A percentile compares a stretch with the other conserved stretches of the same genome.
phyloP scores from a whole-genome alignment of 2,329 filamentous ascomycete genomes.

The Ceratocystis harringtonii region DNA sequence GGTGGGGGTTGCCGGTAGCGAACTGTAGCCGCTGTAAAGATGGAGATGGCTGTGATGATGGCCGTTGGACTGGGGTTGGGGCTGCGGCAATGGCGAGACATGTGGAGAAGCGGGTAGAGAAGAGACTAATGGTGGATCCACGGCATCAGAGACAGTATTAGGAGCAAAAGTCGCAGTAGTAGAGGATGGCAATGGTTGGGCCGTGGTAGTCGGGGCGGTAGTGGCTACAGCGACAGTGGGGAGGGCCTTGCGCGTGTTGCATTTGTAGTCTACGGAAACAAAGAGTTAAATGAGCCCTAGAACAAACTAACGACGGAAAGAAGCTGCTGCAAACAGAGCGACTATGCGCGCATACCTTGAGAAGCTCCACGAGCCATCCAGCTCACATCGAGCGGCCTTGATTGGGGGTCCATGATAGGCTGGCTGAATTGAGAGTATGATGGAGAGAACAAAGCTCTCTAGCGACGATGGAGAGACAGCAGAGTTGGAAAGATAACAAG shows the following conservation, averaged over 20 bases:
- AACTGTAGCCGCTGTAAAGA: neutral
- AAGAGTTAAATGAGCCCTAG: neutral
- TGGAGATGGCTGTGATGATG: neutral
- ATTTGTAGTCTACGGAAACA: conserved; percentile 8
- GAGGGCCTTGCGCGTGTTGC: neutral
- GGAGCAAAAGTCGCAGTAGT: neutral
- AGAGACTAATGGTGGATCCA: neutral
- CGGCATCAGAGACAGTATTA: neutral
- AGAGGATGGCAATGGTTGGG: neutral
- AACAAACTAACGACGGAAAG: neutral
- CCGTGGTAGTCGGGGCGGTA: neutral
- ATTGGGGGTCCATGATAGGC: conserved; percentile 56
- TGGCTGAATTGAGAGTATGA: conserved; percentile 18
- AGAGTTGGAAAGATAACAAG: neutral
- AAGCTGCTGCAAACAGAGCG: neutral
- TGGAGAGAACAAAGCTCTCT: conserved; percentile 9
- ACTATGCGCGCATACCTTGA: conserved; percentile 47
- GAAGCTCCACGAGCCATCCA: conserved; percentile 73
- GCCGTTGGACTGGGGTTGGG: neutral
- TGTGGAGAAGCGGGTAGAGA: neutral
- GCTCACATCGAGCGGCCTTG: conserved; percentile 64
- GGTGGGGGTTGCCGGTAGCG: neutral
- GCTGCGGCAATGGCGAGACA: neutral
- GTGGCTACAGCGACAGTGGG: neutral
- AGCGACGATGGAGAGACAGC: conserved; percentile 1